Base-by-base conservation (phyloP, 768 basidiomycete genomes). In the Basidioascus undulatus region DNA sequence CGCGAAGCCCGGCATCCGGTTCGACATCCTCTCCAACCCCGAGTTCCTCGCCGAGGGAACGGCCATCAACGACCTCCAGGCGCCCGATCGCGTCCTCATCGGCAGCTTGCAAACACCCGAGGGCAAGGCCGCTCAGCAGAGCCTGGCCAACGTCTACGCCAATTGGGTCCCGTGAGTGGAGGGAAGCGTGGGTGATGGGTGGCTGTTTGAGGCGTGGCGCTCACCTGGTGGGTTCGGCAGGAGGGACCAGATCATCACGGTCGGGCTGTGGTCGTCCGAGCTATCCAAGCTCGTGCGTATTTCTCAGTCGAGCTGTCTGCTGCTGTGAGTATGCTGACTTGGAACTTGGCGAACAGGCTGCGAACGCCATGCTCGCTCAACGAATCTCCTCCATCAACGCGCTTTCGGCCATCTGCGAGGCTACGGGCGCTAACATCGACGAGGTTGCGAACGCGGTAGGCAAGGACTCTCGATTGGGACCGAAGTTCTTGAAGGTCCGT, bases 11-110 rank as follows among this genome's bases (percentile, higher is more conserved):
- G 74, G 75, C 51, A 76, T 76, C 61, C 72, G 71, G 44, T 98
- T 98, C 55, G 86, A 96, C 56, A 96, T 98, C 57, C 76, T 98
- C 49, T 96, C 92, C 54, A 98, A 98, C 65, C 92, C 92, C 43
- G 92, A 98, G 58, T 98, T 98, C 67, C 68, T 98, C 35, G 92
- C 92, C 6, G 92, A 98, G 62, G 92, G 92, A 48, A 94, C 92
- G 27, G 92, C 92, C 41, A 87, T 98, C 55, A 51, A 43, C 36
- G 92, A 98, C 59, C 72, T 98, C 23, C 71, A 81, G 58, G 59
- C 54, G 15, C 92, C 92, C 15, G 92, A 98, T 62, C 77, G 92
- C 46, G 89, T 98, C 46, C 72, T 98, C 44, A 92, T 98, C 56
- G 92, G 92, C 18, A 92, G 86, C 25, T 74, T 98, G 9, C 75